A percentile compares a stretch with the other conserved stretches of the same genome.
These are phyloP conservation scores for Vigna hirtella DNA, from an alignment of 306 rosid species.

Conservation along the genomic window DNA sequence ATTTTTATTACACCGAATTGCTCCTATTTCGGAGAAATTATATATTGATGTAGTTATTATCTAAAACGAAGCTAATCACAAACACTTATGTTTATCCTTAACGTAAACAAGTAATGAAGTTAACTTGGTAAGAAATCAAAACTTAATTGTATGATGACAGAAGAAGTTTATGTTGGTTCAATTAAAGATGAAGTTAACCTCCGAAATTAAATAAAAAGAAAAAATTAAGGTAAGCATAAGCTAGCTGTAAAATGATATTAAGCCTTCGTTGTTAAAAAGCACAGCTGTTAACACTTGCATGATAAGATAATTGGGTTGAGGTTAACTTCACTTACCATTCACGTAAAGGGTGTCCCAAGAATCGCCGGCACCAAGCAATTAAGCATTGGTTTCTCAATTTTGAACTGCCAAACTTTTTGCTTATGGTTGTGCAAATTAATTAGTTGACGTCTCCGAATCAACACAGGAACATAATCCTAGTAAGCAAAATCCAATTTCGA, in stretches of 20 bases:
- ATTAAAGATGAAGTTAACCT: slow-evolving; percentile 23
- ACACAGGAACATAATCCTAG: background rate
- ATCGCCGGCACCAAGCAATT: slow-evolving; percentile 63
- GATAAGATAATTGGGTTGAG: slow-evolving; percentile 48
- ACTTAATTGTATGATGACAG: background rate
- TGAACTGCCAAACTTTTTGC: slow-evolving; percentile 42
- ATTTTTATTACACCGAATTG: background rate
- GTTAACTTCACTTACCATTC: slow-evolving; percentile 74
- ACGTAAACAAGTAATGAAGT: slow-evolving; percentile 8
- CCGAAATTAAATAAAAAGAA: background rate
- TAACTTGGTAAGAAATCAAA: slow-evolving; percentile 1
- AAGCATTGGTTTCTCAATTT: slow-evolving; percentile 39
- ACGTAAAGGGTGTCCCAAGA: slow-evolving; percentile 64
- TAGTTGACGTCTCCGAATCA: slow-evolving; percentile 42
- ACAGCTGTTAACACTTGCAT: slow-evolving; percentile 57
- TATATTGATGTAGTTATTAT: background rate
- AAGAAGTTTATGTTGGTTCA: slow-evolving; percentile 8
- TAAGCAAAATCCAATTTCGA: slow-evolving; percentile 39
- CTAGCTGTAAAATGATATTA: slow-evolving; percentile 20
- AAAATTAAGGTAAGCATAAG: background rate
- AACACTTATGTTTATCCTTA: background rate
- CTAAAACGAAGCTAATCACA: background rate
- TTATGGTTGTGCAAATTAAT: slow-evolving; percentile 38
- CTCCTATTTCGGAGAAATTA: background rate
- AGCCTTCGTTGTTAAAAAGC: background rate